Base-by-base conservation (phyloP, 2,329 filamentous ascomycete genomes). In the Calycina marina region DNA sequence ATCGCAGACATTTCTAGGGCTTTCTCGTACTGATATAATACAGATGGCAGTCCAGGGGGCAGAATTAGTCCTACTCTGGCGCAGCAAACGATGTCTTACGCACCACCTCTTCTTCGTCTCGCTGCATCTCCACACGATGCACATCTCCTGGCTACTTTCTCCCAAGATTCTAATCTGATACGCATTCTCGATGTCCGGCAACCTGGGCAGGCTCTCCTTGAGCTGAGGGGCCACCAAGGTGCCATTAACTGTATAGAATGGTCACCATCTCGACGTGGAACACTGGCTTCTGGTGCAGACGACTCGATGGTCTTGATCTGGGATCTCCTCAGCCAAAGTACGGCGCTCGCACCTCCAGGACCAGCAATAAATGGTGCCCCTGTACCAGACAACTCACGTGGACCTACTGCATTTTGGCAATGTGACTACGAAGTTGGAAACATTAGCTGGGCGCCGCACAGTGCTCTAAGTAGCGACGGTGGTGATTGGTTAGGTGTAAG, bases 181-280 rank as follows among this genome's bases (percentile, higher is more conserved):
- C 83, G 90, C 29, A 93, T 98, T 34, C 73, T 98, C 17, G 90
- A 98, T 50, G 88, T 96, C 3, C 78, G 90, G 30, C 90, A 98
- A 57, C 90, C 90, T 0, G 90, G 90, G 4, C 90, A 94, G 56
- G 90, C 90, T 2, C 68, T 98, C 4, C 71, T 98, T 15, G 90
- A 98, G 54, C 73, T 98, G 22, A 82, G 82, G 29, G 90, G 90
- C 14, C 88, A 98, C 52, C 72, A 74, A 14, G 80, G 83, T 4
- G 59, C 83, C 5, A 70, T 98, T 36, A 96, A 93, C 58, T 90
- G 81, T 49, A 80, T 96, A 37, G 90, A 98, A 59, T 98, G 90
- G 90, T 93, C 84, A 6, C 88, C 85, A 0, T 71, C 74, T 34
- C 72, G 86, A 37, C 70, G 90, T 47, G 90, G 90, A 14, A 80